Evolutionary conservation across 371 early-diverging fungal species (phyloP).

Genomic region (Mortierella sp.): DNA sequence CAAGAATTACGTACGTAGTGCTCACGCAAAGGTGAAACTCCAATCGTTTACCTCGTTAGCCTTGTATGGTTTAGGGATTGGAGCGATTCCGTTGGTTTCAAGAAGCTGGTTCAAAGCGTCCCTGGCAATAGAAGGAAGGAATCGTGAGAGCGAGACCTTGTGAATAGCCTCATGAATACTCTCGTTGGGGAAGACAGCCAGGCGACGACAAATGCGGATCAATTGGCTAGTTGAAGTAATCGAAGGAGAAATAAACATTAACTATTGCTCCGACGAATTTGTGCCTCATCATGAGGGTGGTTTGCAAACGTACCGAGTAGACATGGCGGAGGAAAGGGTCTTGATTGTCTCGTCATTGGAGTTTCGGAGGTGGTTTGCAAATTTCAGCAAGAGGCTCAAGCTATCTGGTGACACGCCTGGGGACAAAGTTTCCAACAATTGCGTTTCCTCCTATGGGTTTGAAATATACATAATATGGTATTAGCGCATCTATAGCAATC

Average conservation of each 20-base stretch:
- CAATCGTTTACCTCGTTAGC: conserved; percentile 55
- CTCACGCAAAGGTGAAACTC: not conserved
- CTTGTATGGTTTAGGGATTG: conserved; percentile 55
- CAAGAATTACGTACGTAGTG: not conserved
- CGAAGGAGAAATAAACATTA: not conserved
- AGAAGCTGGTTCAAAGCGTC: conserved; percentile 77
- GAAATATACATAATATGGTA: conserved; percentile 14
- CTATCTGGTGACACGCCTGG: conserved; percentile 73
- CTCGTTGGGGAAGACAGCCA: conserved; percentile 78
- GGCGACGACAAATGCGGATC: conserved; percentile 81
- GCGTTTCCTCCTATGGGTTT: conserved; percentile 68
- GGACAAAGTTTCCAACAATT: conserved; percentile 68
- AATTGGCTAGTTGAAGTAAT: conserved; percentile 65
- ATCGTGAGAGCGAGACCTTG: conserved; percentile 81
- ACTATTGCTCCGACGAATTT: not conserved
- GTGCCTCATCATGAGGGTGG: not conserved
- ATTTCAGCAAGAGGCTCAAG: conserved; percentile 68
- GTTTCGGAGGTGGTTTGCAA: conserved; percentile 74
- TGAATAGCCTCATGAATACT: conserved; percentile 77
- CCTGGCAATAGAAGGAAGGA: conserved; percentile 79
- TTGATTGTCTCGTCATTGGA: conserved; percentile 77
- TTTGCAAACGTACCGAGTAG: conserved; percentile 65
- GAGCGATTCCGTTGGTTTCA: conserved; percentile 69
- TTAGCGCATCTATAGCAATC: not conserved
- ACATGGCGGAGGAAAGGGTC: conserved; percentile 72